Conservation (phyloP, 306 rosid genomes). For the Canavalia ensiformis region DNA sequence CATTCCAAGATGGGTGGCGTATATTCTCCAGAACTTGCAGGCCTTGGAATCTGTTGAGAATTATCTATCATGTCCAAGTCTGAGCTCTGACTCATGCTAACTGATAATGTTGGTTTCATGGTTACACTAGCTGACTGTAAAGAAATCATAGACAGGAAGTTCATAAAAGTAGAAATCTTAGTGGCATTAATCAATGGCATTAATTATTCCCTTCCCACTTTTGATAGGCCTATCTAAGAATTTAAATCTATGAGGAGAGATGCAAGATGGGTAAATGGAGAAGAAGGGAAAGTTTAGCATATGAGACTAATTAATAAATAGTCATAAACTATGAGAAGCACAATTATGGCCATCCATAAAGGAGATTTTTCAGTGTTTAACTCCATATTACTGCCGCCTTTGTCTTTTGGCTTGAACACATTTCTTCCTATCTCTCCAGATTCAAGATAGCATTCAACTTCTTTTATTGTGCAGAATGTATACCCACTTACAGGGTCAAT, state of each 20-base stretch:
- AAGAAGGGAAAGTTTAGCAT: conserved; percentile 14
- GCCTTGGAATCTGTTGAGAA: conserved; percentile 50
- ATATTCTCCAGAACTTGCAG: conserved; percentile 46
- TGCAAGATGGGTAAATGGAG: not conserved
- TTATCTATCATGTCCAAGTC: conserved; percentile 48
- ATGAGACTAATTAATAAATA: conserved; percentile 7
- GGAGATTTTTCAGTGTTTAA: conserved; percentile 48
- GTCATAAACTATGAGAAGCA: conserved; percentile 28
- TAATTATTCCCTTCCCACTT: conserved; percentile 13
- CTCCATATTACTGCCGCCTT: conserved; percentile 25
- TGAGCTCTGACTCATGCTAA: conserved; percentile 48
- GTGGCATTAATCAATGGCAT: not conserved
- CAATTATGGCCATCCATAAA: conserved; percentile 49
- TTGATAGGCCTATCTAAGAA: not conserved
- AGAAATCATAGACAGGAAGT: conserved; percentile 23
- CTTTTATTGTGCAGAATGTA: conserved; percentile 67
- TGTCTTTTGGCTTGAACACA: conserved; percentile 47
- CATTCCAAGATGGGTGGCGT: conserved; percentile 31
- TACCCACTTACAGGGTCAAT: conserved; percentile 72
- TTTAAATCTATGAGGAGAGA: conserved; percentile 9
- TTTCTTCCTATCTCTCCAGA: conserved; percentile 62
- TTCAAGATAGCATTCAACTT: conserved; percentile 60
- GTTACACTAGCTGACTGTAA: conserved; percentile 54
- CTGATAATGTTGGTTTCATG: conserved; percentile 56
- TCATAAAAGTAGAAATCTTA: conserved; percentile 37